phyloP scores from a whole-genome alignment of 331 rosid species.

The Malus hybrid region DNA sequence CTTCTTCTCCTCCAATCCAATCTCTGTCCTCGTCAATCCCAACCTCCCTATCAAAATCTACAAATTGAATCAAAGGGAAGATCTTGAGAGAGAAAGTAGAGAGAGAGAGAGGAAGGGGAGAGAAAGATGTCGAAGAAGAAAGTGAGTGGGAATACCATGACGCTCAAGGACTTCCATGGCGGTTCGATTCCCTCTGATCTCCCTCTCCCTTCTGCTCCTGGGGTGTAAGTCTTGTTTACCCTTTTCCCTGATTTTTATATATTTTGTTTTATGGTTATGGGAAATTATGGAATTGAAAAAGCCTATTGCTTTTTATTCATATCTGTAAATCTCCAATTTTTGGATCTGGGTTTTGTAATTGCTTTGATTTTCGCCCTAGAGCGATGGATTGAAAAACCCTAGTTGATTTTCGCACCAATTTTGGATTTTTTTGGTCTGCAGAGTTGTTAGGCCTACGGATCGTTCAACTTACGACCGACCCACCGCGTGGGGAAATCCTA shows the following conservation, averaged over 20 bases:
- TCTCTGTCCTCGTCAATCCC: neutral
- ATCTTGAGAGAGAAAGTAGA: neutral
- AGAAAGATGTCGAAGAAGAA: constrained; percentile 93
- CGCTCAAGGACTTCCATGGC: constrained; percentile 95
- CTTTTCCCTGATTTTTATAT: neutral
- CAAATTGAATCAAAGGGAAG: neutral
- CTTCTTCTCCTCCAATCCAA: neutral
- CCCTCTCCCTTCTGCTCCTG: constrained; percentile 96
- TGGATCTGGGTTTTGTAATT: neutral
- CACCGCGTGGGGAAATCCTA: constrained; percentile 62
- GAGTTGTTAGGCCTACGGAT: constrained; percentile 64
- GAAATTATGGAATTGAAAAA: neutral
- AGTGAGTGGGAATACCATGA: constrained; percentile 82
- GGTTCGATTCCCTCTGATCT: constrained; percentile 95
- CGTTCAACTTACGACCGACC: constrained; percentile 68
- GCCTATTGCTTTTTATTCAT: neutral
- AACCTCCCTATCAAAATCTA: neutral
- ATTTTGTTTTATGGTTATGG: neutral
- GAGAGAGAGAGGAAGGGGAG: neutral
- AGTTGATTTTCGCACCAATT: neutral
- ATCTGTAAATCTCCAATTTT: neutral
- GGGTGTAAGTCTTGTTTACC: constrained; percentile 60
- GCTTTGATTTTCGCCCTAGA: neutral
- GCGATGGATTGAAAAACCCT: neutral
- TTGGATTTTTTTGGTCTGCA: constrained; percentile 10